phyloP scores from a whole-genome alignment of 768 basidiomycete genomes.

The Leccinellum rugosiceps region DNA sequence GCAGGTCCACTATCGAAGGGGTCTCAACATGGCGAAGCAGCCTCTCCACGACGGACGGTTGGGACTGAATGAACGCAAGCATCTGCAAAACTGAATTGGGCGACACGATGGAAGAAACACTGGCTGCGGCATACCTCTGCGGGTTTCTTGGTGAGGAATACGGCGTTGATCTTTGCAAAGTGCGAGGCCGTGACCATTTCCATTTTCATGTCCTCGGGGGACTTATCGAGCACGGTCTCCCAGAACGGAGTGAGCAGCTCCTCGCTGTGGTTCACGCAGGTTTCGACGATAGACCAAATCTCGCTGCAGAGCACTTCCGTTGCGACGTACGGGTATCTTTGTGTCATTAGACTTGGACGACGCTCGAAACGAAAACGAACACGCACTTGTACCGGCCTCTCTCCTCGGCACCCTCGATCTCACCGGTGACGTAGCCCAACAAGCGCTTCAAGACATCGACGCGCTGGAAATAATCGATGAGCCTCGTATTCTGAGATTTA shows the following conservation, averaged over 20 bases:
- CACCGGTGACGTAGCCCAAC: conserved; percentile 82
- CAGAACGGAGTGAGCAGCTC: conserved; percentile 85
- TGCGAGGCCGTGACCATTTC: conserved; percentile 86
- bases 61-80: conserved; percentile 85
- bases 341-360: conserved; percentile 1
- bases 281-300: conserved; percentile 92
- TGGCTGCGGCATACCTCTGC: conserved; percentile 61
- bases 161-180: conserved; percentile 91
- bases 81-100: conserved; percentile 53
- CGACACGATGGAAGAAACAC: conserved; percentile 11
- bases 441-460: conserved; percentile 77
- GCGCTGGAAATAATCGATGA: conserved; percentile 84
- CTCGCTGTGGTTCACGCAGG: conserved; percentile 68
- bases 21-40: conserved; percentile 84
- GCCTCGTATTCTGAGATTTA: conserved; percentile 88
- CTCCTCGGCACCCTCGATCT: conserved; percentile 80
- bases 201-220: conserved; percentile 83
- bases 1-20: conserved; percentile 86
- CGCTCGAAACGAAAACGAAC: background rate
- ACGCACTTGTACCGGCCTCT: conserved; percentile 80
- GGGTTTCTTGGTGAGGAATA: conserved; percentile 85
- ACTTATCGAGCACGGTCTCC: conserved; percentile 80
- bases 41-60: conserved; percentile 78
- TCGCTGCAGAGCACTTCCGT: conserved; percentile 96
- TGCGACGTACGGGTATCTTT: conserved; percentile 87